Percentiles rank a stretch among this genome's conserved stretches.
These are phyloP conservation scores for Mercurialis annua DNA, from an alignment of 345 rosid species.

Conservation along the genomic window DNA sequence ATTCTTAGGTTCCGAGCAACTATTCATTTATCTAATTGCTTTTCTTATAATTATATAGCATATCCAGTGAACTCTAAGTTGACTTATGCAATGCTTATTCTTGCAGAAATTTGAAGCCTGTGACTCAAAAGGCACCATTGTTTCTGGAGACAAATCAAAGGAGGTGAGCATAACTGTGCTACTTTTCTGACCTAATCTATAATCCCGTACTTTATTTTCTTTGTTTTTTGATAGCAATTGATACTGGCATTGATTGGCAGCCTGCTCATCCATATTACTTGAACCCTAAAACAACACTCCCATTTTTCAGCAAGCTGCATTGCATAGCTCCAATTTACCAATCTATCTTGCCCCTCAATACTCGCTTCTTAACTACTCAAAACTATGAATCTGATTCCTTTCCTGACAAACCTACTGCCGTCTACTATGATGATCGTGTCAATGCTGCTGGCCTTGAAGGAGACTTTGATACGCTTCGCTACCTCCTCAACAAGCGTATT, in stretches of 20 bases:
- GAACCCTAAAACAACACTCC: conserved; percentile 9
- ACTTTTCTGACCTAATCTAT: not conserved
- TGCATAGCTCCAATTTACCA: conserved; percentile 10
- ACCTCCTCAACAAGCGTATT: conserved; percentile 58
- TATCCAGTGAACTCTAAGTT: conserved; percentile 1
- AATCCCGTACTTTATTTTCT: not conserved
- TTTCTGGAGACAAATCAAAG: conserved; percentile 79
- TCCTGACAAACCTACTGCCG: conserved; percentile 42
- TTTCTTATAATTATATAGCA: not conserved
- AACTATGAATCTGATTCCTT: conserved; percentile 17
- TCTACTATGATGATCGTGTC: conserved; percentile 54
- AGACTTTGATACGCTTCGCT: conserved; percentile 47
- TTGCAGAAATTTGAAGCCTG: conserved; percentile 94
- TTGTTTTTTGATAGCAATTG: not conserved
- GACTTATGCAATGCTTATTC: conserved; percentile 11
- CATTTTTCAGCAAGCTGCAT: conserved; percentile 20
- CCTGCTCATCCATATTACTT: not conserved
- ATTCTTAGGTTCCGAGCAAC: not conserved
- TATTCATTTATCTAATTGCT: not conserved
- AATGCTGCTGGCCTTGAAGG: conserved; percentile 44
- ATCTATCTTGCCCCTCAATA: conserved; percentile 11
- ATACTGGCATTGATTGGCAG: conserved; percentile 14
- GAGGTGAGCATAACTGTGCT: conserved; percentile 47
- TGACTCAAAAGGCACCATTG: conserved; percentile 62
- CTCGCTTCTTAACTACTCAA: conserved; percentile 27